Percentiles rank a stretch among this genome's conserved stretches.
Evolutionary conservation across 176 grass and related monocot species (phyloP).

Genomic region (Oryza meridionalis): DNA sequence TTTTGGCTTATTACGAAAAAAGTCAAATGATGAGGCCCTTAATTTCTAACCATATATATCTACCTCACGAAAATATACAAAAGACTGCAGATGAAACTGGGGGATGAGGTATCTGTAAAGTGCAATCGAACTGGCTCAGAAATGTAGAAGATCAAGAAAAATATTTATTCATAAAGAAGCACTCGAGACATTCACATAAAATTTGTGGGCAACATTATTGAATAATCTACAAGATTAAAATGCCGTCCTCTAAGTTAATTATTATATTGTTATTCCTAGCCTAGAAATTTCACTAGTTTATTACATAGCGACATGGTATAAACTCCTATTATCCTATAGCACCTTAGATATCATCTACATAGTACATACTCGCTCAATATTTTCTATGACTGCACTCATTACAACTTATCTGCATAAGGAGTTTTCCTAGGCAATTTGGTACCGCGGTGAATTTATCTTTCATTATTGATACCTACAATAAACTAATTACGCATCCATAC

Average conservation of each 20-base stretch:
- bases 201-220: not conserved
- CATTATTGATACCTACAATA: not conserved
- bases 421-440: not conserved
- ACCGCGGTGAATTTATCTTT: not conserved
- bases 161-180: not conserved
- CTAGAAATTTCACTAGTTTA: slow-evolving; percentile 8
- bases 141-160: not conserved
- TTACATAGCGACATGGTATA: not conserved
- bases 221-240: slow-evolving; percentile 11
- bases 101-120: not conserved
- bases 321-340: slow-evolving; percentile 3
- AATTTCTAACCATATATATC: not conserved
- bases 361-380: not conserved
- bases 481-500: not conserved
- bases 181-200: not conserved
- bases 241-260: slow-evolving; percentile 13
- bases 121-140: not conserved
- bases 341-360: slow-evolving; percentile 28
- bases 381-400: slow-evolving; percentile 8
- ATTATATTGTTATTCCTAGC: slow-evolving; percentile 3
- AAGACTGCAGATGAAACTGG: not conserved
- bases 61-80: not conserved
- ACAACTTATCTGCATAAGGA: slow-evolving; percentile 13
- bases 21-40: too few relatives aligned
- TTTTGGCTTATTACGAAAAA: too few relatives aligned